Evolutionary conservation across 2,329 filamentous ascomycete species (phyloP), one percentile per base, ranked within the genome.

Genomic region (Neurospora sp.): DNA sequence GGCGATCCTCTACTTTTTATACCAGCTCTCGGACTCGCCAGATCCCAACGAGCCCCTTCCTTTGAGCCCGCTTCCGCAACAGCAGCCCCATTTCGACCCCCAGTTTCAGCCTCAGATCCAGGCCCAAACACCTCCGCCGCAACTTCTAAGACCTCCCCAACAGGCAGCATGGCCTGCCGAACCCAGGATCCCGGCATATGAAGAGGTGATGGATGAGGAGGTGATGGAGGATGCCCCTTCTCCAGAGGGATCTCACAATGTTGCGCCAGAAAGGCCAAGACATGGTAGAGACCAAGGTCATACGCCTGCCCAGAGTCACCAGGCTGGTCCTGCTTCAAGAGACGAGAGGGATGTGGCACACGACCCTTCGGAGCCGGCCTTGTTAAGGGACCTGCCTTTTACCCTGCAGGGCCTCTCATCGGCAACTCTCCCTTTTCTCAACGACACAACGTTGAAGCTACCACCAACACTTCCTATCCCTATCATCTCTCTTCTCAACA

Each of bases 401-500:
- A 97, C 94, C 0, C 83, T 98, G 0, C 96, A 98, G 80, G 96
- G 96, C 0, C 83, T 98, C 2, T 96, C 93, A 1, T 97, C 95
- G 0, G 91, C 91, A 1, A 92, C 94, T 73, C 82, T 98, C 46
- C 86, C 89, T 0, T 98, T 98, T 74, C 82, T 87, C 10, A 88
- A 88, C 15, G 84, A 88, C 33, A 87, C 89, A 28, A 88, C 87
- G 2, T 82, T 98, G 68, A 92, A 89, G 76, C 82, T 99, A 36
- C 96, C 96, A 0, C 76, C 88, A 0, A 92, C 89, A 0, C 84
- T 99, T 6, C 93, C 96, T 1, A 84, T 94, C 6, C 95, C 96
- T 2, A 84, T 98, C 10, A 84, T 98, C 15, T 94, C 93, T 17
- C 85, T 99, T 10, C 83, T 99, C 2, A 93, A 99, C 76, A 92